Evolutionary conservation across 2,329 filamentous ascomycete genomes (phyloP), one percentile per base, ranked within the genome.

Genomic region (Aureobasidium leucospermi): DNA sequence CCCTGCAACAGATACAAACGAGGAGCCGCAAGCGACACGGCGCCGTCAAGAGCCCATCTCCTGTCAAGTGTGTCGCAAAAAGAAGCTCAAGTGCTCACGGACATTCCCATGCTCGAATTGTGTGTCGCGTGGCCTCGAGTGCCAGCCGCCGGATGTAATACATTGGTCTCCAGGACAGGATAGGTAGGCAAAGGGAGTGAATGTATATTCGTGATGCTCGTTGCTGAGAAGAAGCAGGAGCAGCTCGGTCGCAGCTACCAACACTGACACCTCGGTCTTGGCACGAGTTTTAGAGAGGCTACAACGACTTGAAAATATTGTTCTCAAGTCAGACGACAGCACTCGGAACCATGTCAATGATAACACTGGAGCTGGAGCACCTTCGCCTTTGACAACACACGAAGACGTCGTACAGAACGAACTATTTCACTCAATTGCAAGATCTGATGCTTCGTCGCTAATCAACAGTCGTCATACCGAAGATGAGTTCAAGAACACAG

Each of bases 1-100:
- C 31, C 28, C 36, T 6, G 1, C 23, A 4, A 3, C n/a, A 7
- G 29, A 34, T 13, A 1, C 9, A 1, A 5, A 5, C 29, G 46
- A 51, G 15, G 46, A 43, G 13, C 45, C 10, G n/a, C 56, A 10
- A 10, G 46, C 32, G 13, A 38, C 19, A n/a, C 63, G 65, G 13
- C 67, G 49, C 19, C 64, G 66, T 28, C 67, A 67, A 55, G 65
- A 68, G 34, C 65, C 67, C 7, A 65, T 67, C 2, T 66, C 65
- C 11, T 69, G 67, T 51, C 57, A 65, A 45, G 46, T 62, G 9
- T 66, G 65, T 47, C 63, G 65, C 23, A 61, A 61, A 32, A 64
- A 63, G 59, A 66, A 66, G 62, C 61, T 66, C 11, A 64, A 60
- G 49, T 66, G 65, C 53, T 59, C 60, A 16, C 60, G 64, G 4